Evolutionary conservation across 441 rosid species (phyloP), one percentile per base, ranked within the genome.

Genomic region (Flueggea neowawraea): DNA sequence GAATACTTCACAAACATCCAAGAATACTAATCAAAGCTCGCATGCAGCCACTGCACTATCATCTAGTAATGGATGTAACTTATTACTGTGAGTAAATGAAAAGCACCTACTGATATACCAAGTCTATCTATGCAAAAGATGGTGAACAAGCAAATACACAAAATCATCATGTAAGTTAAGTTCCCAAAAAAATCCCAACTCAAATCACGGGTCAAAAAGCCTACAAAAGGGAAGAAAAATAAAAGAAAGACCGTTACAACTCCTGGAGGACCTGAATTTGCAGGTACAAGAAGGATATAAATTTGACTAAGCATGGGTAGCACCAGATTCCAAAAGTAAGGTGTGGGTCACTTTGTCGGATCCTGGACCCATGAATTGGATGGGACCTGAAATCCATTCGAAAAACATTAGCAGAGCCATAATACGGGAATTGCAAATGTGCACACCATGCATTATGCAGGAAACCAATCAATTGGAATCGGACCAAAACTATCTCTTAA

Each of bases 351-450:
- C 73, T 0, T 83, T 89, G 52, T 74, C 77, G 2, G 95, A 73
- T 53, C 88, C 82, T 3, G 95, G 84, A 33, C 99, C 99, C 48
- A 9, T 70, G 44, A 95, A 95, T 75, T 95, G 99, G 71, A 95
- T 86, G n/a, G 99, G 97, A 80, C 99, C 99, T 91, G 80, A 53
- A 33, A 17, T 22, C 17, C 39, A 58, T 43, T 39, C 22, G 52
- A n/a, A 6, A 13, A 0, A 45, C 12, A 14, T 47, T 14, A 47
- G 14, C n/a, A 11, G 7, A 47, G 50, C n/a, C 50, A 47, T 1
- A 47, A 47, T 4, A 10, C 50, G 50, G 4, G 5, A 10, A 11
- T 47, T 47, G 12, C 45, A 43, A 43, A 11, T 6, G 45, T 6
- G 45, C 12, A 43, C 12, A 43, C 12, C 45, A 43, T 6, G 8